phyloP scores from a whole-genome alignment of 331 rosid species.

The Quercus tomentella region DNA sequence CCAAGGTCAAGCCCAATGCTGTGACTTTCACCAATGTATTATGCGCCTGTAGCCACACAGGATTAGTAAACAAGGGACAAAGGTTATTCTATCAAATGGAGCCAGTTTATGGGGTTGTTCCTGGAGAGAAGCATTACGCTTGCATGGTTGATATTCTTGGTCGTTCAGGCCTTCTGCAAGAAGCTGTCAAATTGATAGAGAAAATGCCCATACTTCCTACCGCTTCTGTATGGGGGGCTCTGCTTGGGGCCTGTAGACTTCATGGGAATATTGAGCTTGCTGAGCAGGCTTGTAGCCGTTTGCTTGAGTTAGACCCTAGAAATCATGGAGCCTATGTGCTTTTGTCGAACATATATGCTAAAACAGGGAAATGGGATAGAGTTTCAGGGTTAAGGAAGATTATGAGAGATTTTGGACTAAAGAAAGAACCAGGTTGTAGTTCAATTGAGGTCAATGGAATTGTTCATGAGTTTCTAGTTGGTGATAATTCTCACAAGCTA shows the following conservation, averaged over 20 bases:
- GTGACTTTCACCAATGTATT: constrained; percentile 55
- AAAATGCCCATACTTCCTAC: constrained; percentile 45
- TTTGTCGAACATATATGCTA: constrained; percentile 54
- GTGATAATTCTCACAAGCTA: constrained; percentile 51
- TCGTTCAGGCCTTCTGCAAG: constrained; percentile 48
- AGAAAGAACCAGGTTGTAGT: constrained; percentile 63
- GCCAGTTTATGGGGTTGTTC: constrained; percentile 43
- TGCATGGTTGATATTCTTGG: constrained; percentile 59
- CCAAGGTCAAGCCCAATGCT: constrained; percentile 50
- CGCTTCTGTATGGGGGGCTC: constrained; percentile 54
- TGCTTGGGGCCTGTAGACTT: constrained; percentile 53
- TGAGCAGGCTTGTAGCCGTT: constrained; percentile 36
- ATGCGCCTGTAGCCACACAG: constrained; percentile 60
- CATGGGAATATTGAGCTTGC: constrained; percentile 54
- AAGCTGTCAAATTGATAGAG: constrained; percentile 40
- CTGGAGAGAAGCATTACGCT: constrained; percentile 49
- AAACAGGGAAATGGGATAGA: constrained; percentile 50
- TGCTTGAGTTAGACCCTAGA: constrained; percentile 55
- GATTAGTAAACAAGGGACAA: constrained; percentile 48
- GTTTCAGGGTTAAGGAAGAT: constrained; percentile 55
- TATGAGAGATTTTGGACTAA: constrained; percentile 49
- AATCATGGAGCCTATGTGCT: constrained; percentile 64
- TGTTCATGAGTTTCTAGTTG: constrained; percentile 51
- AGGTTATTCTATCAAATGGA: constrained; percentile 50
- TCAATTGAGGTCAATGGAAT: constrained; percentile 43